Conservation (phyloP, 257 asterid species). For the Rehmannia glutinosa region DNA sequence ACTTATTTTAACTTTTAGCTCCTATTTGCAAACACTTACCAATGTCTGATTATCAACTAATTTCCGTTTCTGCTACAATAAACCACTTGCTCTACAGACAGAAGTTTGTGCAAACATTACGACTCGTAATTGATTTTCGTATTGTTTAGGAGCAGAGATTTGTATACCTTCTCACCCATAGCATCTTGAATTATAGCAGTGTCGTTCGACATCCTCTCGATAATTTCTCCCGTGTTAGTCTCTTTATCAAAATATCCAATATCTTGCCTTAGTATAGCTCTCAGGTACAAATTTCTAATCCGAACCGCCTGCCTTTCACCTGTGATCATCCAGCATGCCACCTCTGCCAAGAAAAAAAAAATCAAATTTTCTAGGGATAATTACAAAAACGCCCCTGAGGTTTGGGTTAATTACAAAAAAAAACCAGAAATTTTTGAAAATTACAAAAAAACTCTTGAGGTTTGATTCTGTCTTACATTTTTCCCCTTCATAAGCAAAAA, state of each 20-base stretch:
- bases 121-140: neutral
- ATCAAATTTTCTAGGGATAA: neutral
- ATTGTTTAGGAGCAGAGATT: neutral
- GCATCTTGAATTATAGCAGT: constrained; percentile 56
- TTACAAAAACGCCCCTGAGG: too few species aligned
- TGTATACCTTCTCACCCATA: constrained; percentile 65
- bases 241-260: constrained; percentile 59
- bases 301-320: constrained; percentile 72
- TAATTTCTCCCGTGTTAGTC: constrained; percentile 47
- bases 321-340: constrained; percentile 66
- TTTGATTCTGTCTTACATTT: too few species aligned
- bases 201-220: constrained; percentile 46
- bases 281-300: constrained; percentile 44
- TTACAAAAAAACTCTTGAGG: too few species aligned
- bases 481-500: too few species aligned
- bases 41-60: too few species aligned
- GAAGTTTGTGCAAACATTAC: neutral
- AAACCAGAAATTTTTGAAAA: too few species aligned
- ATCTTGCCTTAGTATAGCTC: constrained; percentile 58
- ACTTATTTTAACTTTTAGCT: too few species aligned
- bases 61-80: too few species aligned
- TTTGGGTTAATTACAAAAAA: too few species aligned
- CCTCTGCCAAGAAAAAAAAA: constrained; percentile 36
- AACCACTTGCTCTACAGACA: too few species aligned
- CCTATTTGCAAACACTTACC: too few species aligned